Conservation (phyloP, 192 early-diverging fungal species). For the Phycomyces blakesleeanus region DNA sequence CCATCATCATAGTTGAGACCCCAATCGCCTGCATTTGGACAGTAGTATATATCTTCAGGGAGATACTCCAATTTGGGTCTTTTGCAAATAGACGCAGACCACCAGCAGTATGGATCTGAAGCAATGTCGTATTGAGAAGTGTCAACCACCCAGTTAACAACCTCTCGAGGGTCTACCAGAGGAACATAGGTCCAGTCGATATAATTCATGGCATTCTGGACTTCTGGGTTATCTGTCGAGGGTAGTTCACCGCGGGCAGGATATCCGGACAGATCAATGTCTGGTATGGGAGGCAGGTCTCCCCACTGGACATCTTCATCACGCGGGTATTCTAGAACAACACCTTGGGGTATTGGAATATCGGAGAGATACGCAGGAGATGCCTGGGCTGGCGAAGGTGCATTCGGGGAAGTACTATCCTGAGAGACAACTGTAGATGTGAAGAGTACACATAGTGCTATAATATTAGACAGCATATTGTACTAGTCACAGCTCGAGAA, state of each 20-base stretch:
- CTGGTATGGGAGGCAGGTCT: slow-evolving; percentile 1
- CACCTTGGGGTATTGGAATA: not conserved
- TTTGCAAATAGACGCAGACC: slow-evolving; percentile 29
- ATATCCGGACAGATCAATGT: slow-evolving; percentile 30
- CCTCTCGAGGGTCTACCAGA: slow-evolving; percentile 11
- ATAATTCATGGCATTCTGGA: slow-evolving; percentile 19
- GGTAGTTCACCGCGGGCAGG: slow-evolving; percentile 28
- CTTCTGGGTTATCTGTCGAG: slow-evolving; percentile 31
- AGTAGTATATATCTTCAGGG: slow-evolving; percentile 38
- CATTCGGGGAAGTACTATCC: not conserved
- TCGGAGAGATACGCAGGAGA: slow-evolving; percentile 5
- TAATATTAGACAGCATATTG: too few species aligned
- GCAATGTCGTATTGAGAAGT: slow-evolving; percentile 26
- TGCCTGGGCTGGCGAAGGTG: not conserved
- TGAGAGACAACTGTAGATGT: too few species aligned
- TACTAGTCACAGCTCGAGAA: not conserved
- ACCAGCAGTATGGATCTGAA: slow-evolving; percentile 31
- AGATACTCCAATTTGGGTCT: slow-evolving; percentile 35
- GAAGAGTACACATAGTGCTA: too few species aligned
- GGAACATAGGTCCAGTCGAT: slow-evolving; percentile 34
- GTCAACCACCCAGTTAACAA: slow-evolving; percentile 24
- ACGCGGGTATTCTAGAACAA: not conserved
- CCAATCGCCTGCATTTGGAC: slow-evolving; percentile 33
- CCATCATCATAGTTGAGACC: slow-evolving; percentile 44
- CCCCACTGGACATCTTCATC: not conserved